These are phyloP conservation scores for Phlebiopsis flavidoalba DNA, from an alignment of 768 basidiomycete genomes.

Conservation along the genomic window DNA sequence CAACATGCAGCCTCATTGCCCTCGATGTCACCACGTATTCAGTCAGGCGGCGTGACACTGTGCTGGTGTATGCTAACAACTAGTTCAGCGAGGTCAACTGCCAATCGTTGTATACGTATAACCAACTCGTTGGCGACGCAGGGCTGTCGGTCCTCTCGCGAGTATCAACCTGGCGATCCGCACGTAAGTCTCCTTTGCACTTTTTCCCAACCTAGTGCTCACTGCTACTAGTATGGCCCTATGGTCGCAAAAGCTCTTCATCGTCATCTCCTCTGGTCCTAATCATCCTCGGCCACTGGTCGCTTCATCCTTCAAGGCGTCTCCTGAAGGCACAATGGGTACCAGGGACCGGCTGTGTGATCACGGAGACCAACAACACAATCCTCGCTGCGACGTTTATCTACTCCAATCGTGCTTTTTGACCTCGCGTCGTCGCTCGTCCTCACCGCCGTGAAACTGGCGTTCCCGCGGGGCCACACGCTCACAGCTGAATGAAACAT, in stretches of 20 bases:
- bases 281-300: conserved; percentile 69
- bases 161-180: conserved; percentile 43
- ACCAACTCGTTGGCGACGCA: conserved; percentile 40
- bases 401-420: conserved; percentile 69
- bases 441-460: conserved; percentile 61
- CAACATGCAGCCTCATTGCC: conserved; percentile 26
- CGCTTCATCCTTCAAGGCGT: conserved; percentile 62
- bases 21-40: conserved; percentile 32
- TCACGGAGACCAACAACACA: conserved; percentile 52
- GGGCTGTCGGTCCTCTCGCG: conserved; percentile 39
- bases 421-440: conserved; percentile 62
- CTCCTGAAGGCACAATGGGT: conserved; percentile 57
- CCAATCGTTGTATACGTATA: conserved; percentile 42
- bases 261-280: conserved; percentile 47
- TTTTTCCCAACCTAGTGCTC: neutral
- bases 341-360: conserved; percentile 42
- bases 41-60: neutral
- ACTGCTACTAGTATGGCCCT: conserved; percentile 52
- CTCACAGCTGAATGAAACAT: conserved; percentile 53
- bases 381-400: conserved; percentile 65
- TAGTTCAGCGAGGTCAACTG: conserved; percentile 34
- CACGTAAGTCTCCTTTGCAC: conserved; percentile 29
- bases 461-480: conserved; percentile 41
- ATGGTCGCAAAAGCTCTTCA: conserved; percentile 55
- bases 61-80: neutral